A percentile compares a stretch with the other conserved stretches of the same genome.
Conservation (phyloP, 495 filamentous ascomycete genomes). For the Zalerion maritima region DNA sequence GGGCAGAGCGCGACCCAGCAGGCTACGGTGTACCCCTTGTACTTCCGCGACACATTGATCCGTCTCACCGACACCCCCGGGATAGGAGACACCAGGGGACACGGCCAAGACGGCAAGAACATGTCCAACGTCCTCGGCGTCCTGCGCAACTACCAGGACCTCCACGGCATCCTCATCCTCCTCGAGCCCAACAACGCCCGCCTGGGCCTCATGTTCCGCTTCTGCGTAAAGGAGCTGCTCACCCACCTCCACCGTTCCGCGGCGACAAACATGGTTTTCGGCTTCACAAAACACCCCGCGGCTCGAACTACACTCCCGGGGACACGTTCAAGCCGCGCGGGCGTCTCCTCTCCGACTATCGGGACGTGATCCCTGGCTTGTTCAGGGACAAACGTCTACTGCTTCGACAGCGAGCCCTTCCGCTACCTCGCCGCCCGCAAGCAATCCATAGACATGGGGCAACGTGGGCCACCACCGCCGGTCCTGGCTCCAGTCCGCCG, state of each 20-base stretch:
- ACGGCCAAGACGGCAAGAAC: constrained; percentile 11
- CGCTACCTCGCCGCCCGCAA: constrained; percentile 15
- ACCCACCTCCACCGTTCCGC: constrained; percentile 12
- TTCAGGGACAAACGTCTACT: constrained; percentile 7
- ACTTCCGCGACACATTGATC: constrained; percentile 3
- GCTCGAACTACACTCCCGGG: constrained; percentile 12
- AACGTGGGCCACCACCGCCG: constrained; percentile 5
- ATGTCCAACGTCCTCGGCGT: constrained; percentile 12
- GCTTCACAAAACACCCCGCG: constrained; percentile 15
- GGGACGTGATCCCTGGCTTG: constrained; percentile 5
- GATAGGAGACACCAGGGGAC: constrained; percentile 14
- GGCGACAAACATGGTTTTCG: constrained; percentile 13
- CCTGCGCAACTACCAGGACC: constrained; percentile 7
- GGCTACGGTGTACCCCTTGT: constrained; percentile 8
- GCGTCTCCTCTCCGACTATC: constrained; percentile 4
- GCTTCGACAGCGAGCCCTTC: constrained; percentile 18
- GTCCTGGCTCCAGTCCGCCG: constrained; percentile 10
- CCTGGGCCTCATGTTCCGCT: constrained; percentile 9
- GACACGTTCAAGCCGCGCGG: constrained; percentile 11
- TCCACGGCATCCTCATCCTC: constrained; percentile 23
- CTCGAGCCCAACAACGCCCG: constrained; percentile 21
- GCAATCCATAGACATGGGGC: too few species aligned
- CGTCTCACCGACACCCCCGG: constrained; percentile 16
- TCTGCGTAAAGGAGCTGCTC: constrained; percentile 14
- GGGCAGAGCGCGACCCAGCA: neutral